These are phyloP conservation scores for Scedosporium boydii DNA, from an alignment of 2,329 filamentous ascomycete species.

Conservation along the genomic window DNA sequence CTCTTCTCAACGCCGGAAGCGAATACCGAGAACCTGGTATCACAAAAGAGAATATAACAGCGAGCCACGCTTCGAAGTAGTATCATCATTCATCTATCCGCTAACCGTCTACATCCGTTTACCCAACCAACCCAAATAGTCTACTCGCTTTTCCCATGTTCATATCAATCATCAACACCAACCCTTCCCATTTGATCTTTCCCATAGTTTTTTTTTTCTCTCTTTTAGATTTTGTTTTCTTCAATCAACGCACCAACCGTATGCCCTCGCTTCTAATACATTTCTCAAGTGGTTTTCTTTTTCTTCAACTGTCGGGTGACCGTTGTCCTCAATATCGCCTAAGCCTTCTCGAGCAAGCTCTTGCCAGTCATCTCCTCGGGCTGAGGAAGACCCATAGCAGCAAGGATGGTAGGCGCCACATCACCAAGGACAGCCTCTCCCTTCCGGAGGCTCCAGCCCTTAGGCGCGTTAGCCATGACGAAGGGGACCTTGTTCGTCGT, in stretches of 20 bases:
- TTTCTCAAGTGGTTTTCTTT: background rate
- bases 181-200: too few relatives aligned
- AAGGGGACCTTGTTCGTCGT: constrained; percentile 97
- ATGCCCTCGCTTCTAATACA: background rate
- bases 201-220: too few relatives aligned
- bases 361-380: constrained; percentile 87
- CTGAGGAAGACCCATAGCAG: constrained; percentile 81
- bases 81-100: constrained; percentile 3
- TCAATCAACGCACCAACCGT: too few relatives aligned
- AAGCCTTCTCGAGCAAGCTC: constrained; percentile 67
- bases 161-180: too few relatives aligned
- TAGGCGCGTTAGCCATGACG: constrained; percentile 93
- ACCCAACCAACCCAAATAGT: background rate
- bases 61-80: background rate
- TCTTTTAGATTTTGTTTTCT: too few relatives aligned
- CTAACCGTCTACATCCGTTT: background rate
- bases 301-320: too few relatives aligned
- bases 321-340: background rate
- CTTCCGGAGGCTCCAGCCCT: constrained; percentile 79
- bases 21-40: background rate
- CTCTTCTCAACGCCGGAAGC: background rate
- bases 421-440: constrained; percentile 86
- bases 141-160: background rate
- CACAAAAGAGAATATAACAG: background rate
- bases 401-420: constrained; percentile 88